These are phyloP conservation scores for Toxoplasma gondii DNA, from an alignment of 169 alveolate species.

Conservation along the genomic window DNA sequence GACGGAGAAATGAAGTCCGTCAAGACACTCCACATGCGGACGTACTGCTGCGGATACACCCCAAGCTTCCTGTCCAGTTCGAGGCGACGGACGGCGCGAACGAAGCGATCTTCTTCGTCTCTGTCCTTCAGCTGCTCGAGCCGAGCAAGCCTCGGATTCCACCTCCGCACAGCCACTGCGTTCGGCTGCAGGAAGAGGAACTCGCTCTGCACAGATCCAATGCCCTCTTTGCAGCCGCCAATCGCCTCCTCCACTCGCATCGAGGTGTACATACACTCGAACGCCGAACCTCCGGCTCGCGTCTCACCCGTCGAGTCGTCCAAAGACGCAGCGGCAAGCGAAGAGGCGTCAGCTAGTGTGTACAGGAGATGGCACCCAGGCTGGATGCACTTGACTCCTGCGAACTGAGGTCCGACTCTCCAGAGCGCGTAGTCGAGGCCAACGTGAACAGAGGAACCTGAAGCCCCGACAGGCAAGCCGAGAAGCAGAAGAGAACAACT, in stretches of 20 bases:
- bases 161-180: slow-evolving; percentile 7
- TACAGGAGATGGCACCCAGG: slow-evolving; percentile 34
- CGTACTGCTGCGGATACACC: slow-evolving; percentile 42
- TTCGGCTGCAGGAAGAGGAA: not conserved
- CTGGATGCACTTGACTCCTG: slow-evolving; percentile 33
- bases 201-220: not conserved
- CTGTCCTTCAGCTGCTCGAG: not conserved
- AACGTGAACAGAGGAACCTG: not conserved
- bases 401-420: not conserved
- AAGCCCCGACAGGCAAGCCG: not conserved
- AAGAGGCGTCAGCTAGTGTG: not conserved
- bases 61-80: slow-evolving; percentile 25
- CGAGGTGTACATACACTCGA: slow-evolving; percentile 44
- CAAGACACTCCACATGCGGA: not conserved
- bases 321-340: not conserved
- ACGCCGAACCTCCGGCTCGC: not conserved
- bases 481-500: slow-evolving; percentile 12
- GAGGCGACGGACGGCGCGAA: slow-evolving; percentile 26
- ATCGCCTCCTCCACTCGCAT: slow-evolving; percentile 35
- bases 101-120: slow-evolving; percentile 21
- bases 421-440: slow-evolving; percentile 31
- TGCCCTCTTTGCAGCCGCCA: slow-evolving; percentile 21
- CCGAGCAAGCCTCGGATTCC: not conserved
- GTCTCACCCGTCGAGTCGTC: not conserved
- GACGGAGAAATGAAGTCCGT: slow-evolving; percentile 5